phyloP scores from a whole-genome alignment of 2,329 filamentous ascomycete species.

The Aspergillus tamarii region DNA sequence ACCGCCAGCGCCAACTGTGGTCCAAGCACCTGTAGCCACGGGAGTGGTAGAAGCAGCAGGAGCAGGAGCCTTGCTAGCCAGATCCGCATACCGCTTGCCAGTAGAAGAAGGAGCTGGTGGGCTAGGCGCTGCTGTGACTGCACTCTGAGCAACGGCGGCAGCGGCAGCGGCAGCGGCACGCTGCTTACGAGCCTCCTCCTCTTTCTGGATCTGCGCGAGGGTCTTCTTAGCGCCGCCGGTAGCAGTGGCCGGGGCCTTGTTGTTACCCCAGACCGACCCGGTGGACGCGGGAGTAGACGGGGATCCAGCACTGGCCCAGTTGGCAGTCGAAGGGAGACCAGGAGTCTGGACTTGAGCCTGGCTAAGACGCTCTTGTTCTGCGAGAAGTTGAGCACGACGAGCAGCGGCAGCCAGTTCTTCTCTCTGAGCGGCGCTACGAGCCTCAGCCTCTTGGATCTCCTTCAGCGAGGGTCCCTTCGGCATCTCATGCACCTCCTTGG shows the following conservation, averaged over 20 bases:
- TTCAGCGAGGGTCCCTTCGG: constrained; percentile 89
- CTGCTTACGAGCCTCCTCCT: constrained; percentile 89
- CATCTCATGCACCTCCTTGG: constrained; percentile 73
- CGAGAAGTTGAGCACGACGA: constrained; percentile 67
- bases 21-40: constrained; percentile 70
- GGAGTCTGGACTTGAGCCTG: constrained; percentile 69
- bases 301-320: constrained; percentile 78
- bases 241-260: constrained; percentile 46
- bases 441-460: constrained; percentile 95
- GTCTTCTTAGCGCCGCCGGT: constrained; percentile 73
- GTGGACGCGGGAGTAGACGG: constrained; percentile 64
- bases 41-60: constrained; percentile 47
- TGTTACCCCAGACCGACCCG: constrained; percentile 53
- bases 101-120: constrained; percentile 45
- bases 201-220: constrained; percentile 91
- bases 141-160: constrained; percentile 52
- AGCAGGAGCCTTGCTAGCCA: constrained; percentile 76
- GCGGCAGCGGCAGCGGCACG: constrained; percentile 59
- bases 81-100: constrained; percentile 91
- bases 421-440: constrained; percentile 85
- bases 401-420: constrained; percentile 79
- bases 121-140: constrained; percentile 36
- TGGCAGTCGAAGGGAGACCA: constrained; percentile 83
- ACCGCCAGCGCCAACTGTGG: constrained; percentile 89
- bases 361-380: constrained; percentile 76